Evolutionary conservation across 352 stramenopile species (phyloP).

Genomic region (Blastocystis hominis): DNA sequence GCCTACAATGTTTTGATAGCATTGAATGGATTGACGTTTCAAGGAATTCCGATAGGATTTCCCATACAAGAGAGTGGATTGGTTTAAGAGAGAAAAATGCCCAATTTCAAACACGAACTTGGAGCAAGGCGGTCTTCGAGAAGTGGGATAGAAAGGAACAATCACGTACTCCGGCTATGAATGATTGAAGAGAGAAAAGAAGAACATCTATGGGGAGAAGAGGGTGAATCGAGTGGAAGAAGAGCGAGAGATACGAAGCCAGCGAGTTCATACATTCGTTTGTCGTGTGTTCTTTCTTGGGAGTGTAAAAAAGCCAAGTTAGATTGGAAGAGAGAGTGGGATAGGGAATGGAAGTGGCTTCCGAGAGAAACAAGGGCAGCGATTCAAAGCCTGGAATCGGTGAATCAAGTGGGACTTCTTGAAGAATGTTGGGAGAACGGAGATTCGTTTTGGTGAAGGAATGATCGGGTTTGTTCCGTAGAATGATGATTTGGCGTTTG

Average conservation of each 20-base stretch:
- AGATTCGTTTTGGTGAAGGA: neutral
- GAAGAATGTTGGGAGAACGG: neutral
- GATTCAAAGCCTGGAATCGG: neutral
- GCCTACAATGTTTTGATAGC: slow-evolving; percentile 21
- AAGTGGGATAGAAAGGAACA: slow-evolving; percentile 22
- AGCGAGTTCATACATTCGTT: neutral
- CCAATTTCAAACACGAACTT: slow-evolving; percentile 35
- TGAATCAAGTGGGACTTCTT: neutral
- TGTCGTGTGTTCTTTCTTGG: neutral
- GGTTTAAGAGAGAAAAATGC: neutral
- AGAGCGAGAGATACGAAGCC: neutral
- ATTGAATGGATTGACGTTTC: neutral
- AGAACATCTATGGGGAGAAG: neutral
- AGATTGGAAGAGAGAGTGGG: neutral
- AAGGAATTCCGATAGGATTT: neutral
- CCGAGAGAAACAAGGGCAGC: neutral
- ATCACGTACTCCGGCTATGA: neutral
- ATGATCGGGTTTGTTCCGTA: neutral
- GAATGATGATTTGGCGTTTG: neutral
- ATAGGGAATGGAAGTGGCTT: neutral
- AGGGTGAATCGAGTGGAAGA: neutral
- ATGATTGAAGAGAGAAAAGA: neutral
- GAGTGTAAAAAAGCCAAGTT: slow-evolving; percentile 22
- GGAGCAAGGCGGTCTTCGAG: neutral
- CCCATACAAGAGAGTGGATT: neutral